Evolutionary conservation across 257 asterid genomes (phyloP), one percentile per base, ranked within the genome.

Genomic region (Misopates orontium): DNA sequence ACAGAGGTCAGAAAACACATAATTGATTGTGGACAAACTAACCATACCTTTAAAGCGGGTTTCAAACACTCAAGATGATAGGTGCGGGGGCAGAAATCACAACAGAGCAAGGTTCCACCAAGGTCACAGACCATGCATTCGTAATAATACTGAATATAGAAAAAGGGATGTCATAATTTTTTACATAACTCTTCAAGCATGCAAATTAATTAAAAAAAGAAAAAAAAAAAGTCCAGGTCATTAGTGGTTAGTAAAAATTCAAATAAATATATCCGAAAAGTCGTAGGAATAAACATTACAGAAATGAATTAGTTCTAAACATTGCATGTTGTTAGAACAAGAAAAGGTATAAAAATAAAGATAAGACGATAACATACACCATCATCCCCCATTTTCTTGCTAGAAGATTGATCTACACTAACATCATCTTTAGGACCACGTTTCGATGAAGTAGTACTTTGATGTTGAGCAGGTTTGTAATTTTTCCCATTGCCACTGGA

Each of bases 11-110:
- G 21, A 14, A 48, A 69, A 18, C 28, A 25, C 36, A 42, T 56
- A 36, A 16, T 13, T 15, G 15, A 40, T 25, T 14, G n/a, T 36
- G 4, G 24, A 55, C 40, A 66, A 59, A 74, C 7, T 40, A 61
- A 22, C 53, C 75, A 58, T 77, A 85, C 95, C 87, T 82, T 81
- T 68, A 87, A 84, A 50, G 84, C 87, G 69, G 95, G 95, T 58
- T 87, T 82, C 63, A 87, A 75, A 72, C 95, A 87, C 61, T 75
- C 79, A 42, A 82, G 73, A 68, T 87, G 91, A 71, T 73, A 87
- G 25, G 85, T 78, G 48, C 82, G 75, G 18, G 91, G 85, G 73
- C 95, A 87, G 65, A 70, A 75, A 70, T 84, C 95, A 56, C 84
- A 80, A 45, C 92, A 77, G 31, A 84, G 82, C 77, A 87, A 81